Percentiles rank a stretch among this genome's conserved stretches.
These are phyloP conservation scores for Exophiala aquamarina DNA, from an alignment of 2,329 filamentous ascomycete genomes.

Conservation along the genomic window DNA sequence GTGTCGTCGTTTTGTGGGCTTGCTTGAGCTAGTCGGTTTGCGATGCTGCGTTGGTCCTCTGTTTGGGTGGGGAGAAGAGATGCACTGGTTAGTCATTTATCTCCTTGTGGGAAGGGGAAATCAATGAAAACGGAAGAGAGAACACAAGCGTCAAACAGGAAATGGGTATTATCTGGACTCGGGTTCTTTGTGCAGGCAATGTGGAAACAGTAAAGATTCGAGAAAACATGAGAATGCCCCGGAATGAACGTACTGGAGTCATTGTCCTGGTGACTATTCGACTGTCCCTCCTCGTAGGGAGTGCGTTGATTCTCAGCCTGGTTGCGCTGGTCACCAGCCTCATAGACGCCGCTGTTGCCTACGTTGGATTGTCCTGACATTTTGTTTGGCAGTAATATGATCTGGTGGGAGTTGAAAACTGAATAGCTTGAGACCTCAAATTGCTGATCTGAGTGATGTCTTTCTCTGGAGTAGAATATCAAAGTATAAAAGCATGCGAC, in stretches of 20 bases:
- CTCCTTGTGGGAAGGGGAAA: too few species aligned
- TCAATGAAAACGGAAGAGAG: too few species aligned
- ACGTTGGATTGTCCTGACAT: conserved; percentile 64
- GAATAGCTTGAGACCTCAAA: not conserved
- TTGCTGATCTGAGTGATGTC: too few species aligned
- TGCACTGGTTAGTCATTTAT: conserved; percentile 5
- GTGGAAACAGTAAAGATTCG: too few species aligned
- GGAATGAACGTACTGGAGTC: conserved; percentile 70
- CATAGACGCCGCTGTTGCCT: conserved; percentile 66
- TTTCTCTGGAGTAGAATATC: not conserved
- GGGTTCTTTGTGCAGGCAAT: too few species aligned
- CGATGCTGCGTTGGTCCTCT: conserved; percentile 48
- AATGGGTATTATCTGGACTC: too few species aligned
- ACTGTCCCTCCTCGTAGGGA: conserved; percentile 71
- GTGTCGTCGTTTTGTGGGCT: conserved; percentile 22
- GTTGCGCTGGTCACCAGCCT: conserved; percentile 75
- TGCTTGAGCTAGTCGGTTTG: conserved; percentile 42
- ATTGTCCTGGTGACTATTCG: conserved; percentile 65
- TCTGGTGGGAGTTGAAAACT: not conserved
- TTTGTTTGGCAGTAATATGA: conserved; percentile 1
- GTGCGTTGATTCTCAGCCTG: conserved; percentile 47
- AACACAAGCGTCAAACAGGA: too few species aligned
- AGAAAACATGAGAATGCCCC: too few species aligned
- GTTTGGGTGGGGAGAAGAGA: not conserved
- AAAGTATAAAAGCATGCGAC: too few species aligned